Evolutionary conservation across 1,284 basidiomycete genomes (phyloP).

Genomic region (Tilletia indica): DNA sequence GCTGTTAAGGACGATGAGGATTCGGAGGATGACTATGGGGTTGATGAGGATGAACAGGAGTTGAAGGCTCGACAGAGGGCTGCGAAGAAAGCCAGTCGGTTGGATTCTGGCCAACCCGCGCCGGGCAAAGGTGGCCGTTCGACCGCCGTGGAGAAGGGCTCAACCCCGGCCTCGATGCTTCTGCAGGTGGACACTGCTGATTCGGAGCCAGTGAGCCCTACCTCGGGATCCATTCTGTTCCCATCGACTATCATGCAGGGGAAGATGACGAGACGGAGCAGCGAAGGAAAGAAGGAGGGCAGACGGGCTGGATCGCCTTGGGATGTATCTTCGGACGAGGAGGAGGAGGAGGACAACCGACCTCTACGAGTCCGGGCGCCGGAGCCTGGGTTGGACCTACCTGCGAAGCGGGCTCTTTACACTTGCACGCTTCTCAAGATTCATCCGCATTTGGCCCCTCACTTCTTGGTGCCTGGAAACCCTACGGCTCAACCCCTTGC

Average conservation of each 20-base stretch:
- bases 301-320: constrained; percentile 12
- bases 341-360: background rate
- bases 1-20: constrained; percentile 24
- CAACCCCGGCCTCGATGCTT: background rate
- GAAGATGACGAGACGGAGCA: constrained; percentile 1
- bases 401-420: constrained; percentile 44
- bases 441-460: constrained; percentile 37
- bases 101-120: background rate
- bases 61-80: constrained; percentile 5
- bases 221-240: constrained; percentile 19
- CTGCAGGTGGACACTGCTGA: background rate
- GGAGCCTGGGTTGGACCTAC: constrained; percentile 32
- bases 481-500: constrained; percentile 8
- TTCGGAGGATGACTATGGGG: constrained; percentile 43
- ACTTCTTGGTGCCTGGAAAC: constrained; percentile 7
- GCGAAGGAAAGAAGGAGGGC: constrained; percentile 12
- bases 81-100: background rate
- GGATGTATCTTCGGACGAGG: constrained; percentile 10
- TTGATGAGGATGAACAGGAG: constrained; percentile 29
- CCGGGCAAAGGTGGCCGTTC: no score
- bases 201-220: background rate
- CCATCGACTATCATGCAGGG: constrained; percentile 30
- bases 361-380: background rate
- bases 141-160: background rate
- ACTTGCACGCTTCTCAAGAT: constrained; percentile 47